A percentile compares a stretch with the other conserved stretches of the same genome.
Conservation (phyloP, 345 rosid genomes). For the Gossypium ekmanianum region DNA sequence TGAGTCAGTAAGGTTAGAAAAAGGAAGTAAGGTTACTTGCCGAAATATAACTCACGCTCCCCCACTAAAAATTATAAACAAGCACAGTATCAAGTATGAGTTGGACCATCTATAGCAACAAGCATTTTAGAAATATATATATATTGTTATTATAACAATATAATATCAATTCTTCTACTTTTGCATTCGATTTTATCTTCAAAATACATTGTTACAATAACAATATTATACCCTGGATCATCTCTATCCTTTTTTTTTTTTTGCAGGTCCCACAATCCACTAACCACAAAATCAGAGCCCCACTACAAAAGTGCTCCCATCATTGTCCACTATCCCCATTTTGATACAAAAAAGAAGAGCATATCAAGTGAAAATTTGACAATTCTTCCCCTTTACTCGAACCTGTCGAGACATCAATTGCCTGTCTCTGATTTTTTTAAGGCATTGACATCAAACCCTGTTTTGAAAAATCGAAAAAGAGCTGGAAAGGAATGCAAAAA, state of each 20-base stretch:
- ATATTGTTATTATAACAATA: not conserved
- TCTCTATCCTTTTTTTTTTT: slow-evolving; percentile 19
- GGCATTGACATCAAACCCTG: slow-evolving; percentile 48
- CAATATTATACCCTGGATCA: slow-evolving; percentile 8
- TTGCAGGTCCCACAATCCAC: slow-evolving; percentile 69
- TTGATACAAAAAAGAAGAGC: slow-evolving; percentile 34
- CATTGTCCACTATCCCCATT: slow-evolving; percentile 63
- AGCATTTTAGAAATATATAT: slow-evolving; percentile 5
- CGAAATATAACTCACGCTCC: slow-evolving; percentile 19
- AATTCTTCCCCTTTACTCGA: slow-evolving; percentile 34
- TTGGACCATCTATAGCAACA: slow-evolving; percentile 12
- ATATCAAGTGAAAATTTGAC: slow-evolving; percentile 59
- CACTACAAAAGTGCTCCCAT: slow-evolving; percentile 56
- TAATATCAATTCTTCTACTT: slow-evolving; percentile 15
- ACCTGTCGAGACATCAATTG: slow-evolving; percentile 34
- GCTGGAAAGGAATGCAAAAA: slow-evolving; percentile 30
- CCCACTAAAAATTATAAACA: slow-evolving; percentile 18
- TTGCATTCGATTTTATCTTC: slow-evolving; percentile 19
- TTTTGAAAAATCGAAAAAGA: slow-evolving; percentile 16
- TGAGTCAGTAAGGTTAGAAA: slow-evolving; percentile 13
- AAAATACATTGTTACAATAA: slow-evolving; percentile 16
- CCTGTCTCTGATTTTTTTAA: slow-evolving; percentile 26
- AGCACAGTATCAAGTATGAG: slow-evolving; percentile 17
- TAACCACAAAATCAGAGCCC: slow-evolving; percentile 34
- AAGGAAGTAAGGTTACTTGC: slow-evolving; percentile 29